phyloP scores from a whole-genome alignment of 108 stramenopile genomes.

The Stephanodiscus triporus region DNA sequence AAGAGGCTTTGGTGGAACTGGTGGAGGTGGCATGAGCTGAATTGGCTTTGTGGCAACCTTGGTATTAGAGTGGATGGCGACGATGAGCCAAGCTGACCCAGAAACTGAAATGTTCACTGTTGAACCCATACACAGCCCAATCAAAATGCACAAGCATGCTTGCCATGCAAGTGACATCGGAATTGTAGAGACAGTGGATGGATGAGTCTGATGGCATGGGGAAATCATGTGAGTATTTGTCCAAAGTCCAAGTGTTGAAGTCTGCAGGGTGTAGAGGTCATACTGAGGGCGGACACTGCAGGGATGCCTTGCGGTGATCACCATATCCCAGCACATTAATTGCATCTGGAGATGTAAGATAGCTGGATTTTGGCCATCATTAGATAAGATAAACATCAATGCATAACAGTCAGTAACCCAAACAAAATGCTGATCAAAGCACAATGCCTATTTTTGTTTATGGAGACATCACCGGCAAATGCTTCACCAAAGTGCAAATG shows the following conservation, averaged over 20 bases:
- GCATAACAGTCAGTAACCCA: conserved; percentile 18
- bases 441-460: neutral
- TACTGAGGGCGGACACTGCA: too few relatives aligned
- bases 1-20: neutral
- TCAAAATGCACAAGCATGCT: neutral
- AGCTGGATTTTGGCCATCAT: conserved; percentile 13
- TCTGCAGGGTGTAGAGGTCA: neutral
- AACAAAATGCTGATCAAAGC: conserved; percentile 1
- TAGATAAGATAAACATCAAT: conserved; percentile 7
- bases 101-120: neutral
- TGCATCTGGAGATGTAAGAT: conserved; percentile 22
- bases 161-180: neutral
- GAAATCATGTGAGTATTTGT: too few relatives aligned
- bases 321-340: conserved; percentile 18
- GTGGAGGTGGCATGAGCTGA: neutral
- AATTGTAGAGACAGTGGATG: neutral
- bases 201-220: neutral
- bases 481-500: conserved; percentile 23
- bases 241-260: neutral
- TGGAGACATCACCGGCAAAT: neutral
- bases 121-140: conserved; percentile 9
- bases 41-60: neutral
- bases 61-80: neutral
- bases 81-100: neutral
- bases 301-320: neutral